Percentiles rank a stretch among this genome's conserved stretches.
Evolutionary conservation across 140 eudicot genomes (phyloP).

Genomic region (Artemisia princeps): DNA sequence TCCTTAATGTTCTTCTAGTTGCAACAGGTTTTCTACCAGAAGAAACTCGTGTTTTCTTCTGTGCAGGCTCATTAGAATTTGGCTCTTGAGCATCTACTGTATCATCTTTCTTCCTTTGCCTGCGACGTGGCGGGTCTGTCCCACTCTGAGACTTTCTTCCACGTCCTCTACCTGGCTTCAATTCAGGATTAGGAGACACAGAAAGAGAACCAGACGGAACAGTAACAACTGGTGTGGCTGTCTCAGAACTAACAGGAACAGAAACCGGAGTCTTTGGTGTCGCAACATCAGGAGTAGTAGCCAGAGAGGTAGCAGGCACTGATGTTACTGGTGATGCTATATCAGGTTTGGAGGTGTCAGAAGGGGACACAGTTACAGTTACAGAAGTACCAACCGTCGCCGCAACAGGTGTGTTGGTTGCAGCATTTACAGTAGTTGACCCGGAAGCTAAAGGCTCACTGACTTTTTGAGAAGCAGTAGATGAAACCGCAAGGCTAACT

Average conservation of each 20-base stretch:
- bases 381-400: slow-evolving; percentile 24
- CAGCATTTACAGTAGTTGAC: slow-evolving; percentile 23
- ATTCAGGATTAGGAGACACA: slow-evolving; percentile 27
- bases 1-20: slow-evolving; percentile 43
- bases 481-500: slow-evolving; percentile 20
- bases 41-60: slow-evolving; percentile 48
- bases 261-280: slow-evolving; percentile 28
- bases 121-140: slow-evolving; percentile 47
- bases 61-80: slow-evolving; percentile 40
- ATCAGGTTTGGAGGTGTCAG: slow-evolving; percentile 24
- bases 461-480: slow-evolving; percentile 22
- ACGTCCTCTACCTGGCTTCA: slow-evolving; percentile 51
- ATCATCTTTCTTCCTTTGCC: slow-evolving; percentile 54
- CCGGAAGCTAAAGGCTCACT: slow-evolving; percentile 18
- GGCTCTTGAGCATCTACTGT: slow-evolving; percentile 40
- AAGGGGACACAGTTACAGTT: slow-evolving; percentile 17
- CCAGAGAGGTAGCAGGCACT: slow-evolving; percentile 26
- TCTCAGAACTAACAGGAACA: slow-evolving; percentile 32
- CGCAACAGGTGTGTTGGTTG: slow-evolving; percentile 25
- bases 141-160: slow-evolving; percentile 53
- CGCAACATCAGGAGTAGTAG: slow-evolving; percentile 26
- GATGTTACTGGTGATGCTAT: slow-evolving; percentile 25
- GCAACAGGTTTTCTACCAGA: slow-evolving; percentile 47
- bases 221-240: slow-evolving; percentile 22
- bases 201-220: slow-evolving; percentile 28